Base-by-base conservation (phyloP, 495 filamentous ascomycete species). In the Xylaria palmicola region DNA sequence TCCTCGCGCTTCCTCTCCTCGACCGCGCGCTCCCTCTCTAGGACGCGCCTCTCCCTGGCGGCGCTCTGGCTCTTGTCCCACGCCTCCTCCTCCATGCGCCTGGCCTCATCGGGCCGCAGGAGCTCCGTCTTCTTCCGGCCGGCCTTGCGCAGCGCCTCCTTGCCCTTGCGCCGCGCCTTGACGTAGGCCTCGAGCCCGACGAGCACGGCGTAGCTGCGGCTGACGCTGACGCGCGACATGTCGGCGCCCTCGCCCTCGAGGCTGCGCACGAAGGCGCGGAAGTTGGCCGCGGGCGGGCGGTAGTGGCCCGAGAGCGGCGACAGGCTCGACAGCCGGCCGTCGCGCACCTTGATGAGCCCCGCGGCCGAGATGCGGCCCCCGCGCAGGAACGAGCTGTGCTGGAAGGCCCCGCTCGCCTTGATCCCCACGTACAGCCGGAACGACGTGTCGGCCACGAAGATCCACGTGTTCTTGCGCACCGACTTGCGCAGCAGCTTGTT, bases 401-500 rank as follows among this genome's bases (percentile, higher is more conserved):
- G 93, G 68, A 97, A 97, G 7, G 89, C 84, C 27, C 93, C 93
- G 27, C 84, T 85, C 69, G 90, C 86, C 66, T 97, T 97, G 73
- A 97, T 94, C 44, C 91, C 92, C 37, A 96, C 84, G 75, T 97
- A 96, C 0, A 97, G 78, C 7, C 93, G 85, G 66, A 91, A 93
- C 2, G 85, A 88, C 0, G 90, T 93, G 74, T 97, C 92, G 32
- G 88, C 87, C 20, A 90, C 92, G 67, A 95, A 97, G 40, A 97
- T 93, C 92, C 92, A 97, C 30, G 88, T 93, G 66, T 89, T 90
- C 62, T 87, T 90, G 66, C 84, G 84, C 6, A 88, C 84, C 2
- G 86, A 82, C 48, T 86, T 87, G 36, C 88, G 83, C 3, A 92
- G 81, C 10, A 93, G 75, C 56, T 86, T 86, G 68, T 91, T 88